Percentiles rank a stretch among this genome's conserved stretches.
These are phyloP conservation scores for Trichophyton verrucosum DNA, from an alignment of 2,329 filamentous ascomycete species.

Conservation along the genomic window DNA sequence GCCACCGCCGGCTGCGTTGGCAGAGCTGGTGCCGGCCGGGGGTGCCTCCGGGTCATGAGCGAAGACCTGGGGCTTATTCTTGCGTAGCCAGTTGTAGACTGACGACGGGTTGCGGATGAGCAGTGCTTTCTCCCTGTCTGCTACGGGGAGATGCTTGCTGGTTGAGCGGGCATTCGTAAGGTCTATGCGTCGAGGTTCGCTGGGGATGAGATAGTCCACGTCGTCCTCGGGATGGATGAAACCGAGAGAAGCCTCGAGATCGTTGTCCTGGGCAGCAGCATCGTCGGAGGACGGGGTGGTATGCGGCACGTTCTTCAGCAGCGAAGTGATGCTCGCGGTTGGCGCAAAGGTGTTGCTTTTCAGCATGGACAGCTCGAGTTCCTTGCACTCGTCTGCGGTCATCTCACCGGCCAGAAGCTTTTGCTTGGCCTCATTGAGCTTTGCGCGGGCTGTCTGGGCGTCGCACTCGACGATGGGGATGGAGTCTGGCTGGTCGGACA, in stretches of 20 bases:
- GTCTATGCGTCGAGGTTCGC: constrained; percentile 16
- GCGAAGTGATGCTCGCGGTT: constrained; percentile 21
- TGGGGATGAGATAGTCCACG: constrained; percentile 25
- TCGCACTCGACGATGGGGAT: constrained; percentile 24
- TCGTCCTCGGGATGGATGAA: constrained; percentile 35
- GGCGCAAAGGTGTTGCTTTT: constrained; percentile 30
- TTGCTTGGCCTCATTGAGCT: constrained; percentile 29
- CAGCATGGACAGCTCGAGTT: constrained; percentile 28
- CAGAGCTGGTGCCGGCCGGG: constrained; percentile 12
- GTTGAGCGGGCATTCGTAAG: constrained; percentile 38
- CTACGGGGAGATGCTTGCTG: constrained; percentile 21
- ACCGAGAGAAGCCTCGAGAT: constrained; percentile 26
- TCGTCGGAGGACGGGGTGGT: constrained; percentile 16
- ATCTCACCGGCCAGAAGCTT: constrained; percentile 28
- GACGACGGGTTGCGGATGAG: constrained; percentile 69
- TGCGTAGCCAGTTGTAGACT: constrained; percentile 89
- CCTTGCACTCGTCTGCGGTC: constrained; percentile 24
- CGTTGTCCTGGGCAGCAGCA: constrained; percentile 11
- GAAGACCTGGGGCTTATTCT: constrained; percentile 73
- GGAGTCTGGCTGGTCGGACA: constrained; percentile 24
- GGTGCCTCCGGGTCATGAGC: constrained; percentile 56
- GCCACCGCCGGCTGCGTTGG: not conserved
- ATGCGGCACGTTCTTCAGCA: constrained; percentile 23
- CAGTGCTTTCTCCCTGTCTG: constrained; percentile 42
- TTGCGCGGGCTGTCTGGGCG: constrained; percentile 22